Base-by-base conservation (phyloP, 768 basidiomycete species). In the Tricholoma bakamatsutake region DNA sequence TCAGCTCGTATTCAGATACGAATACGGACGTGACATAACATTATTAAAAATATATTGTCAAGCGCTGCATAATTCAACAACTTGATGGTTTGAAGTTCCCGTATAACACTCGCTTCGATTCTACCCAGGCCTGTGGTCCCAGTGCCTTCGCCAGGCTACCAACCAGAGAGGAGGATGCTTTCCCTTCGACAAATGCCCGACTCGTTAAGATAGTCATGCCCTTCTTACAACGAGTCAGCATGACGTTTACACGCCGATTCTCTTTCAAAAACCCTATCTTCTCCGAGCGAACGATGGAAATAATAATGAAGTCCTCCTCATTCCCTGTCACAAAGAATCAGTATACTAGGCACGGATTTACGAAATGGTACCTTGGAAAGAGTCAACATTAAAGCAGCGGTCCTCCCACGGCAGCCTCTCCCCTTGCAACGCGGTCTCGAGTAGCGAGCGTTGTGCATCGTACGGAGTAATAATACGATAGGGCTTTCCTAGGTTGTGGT, bases 391-490 rank as follows among this genome's bases (percentile, higher is more conserved):
- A 71, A 87, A 90, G 53, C 82, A 83, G 53, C 75, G 84, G 57
- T 88, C 76, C 37, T 79, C 64, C 80, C 80, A 84, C 1, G 70
- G 62, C 0, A 90, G 66, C 0, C 74, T 69, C 34, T 69, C 68
- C 0, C 55, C 40, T 60, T 84, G 76, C 11, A 90, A 67, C 8
- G 67, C 65, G 1, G 67, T 67, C 62, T 88, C 84, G 13, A 90
- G 64, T 5, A 63, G 54, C 12, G 70, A 72, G 8, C 86, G 76
- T 65, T 90, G 89, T 5, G 80, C 78, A 66, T 89, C 87, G 66
- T 90, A 90, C 0, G 87, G 88, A 0, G 88, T 90, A 56, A 90
- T 83, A 21, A 90, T 81, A 1, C 75, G 74, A 61, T 73, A 90
- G 0, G 75, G 66, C 46, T 70, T 72, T 0, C 63, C 61, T n/a